Evolutionary conservation across 2,329 filamentous ascomycete species (phyloP).

Genomic region (Nothophoma quercina): DNA sequence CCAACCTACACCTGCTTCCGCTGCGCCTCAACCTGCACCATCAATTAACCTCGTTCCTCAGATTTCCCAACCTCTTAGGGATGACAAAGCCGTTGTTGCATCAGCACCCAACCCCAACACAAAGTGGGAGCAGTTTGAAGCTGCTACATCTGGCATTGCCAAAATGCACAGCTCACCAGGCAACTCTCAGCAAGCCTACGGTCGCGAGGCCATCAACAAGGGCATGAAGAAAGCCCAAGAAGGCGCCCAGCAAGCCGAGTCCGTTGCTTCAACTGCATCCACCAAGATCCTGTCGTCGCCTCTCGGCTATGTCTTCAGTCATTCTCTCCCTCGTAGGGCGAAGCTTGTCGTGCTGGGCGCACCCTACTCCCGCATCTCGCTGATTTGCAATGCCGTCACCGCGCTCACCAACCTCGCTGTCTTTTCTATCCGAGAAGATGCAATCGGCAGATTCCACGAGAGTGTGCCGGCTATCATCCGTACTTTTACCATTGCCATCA

Average conservation of each 20-base stretch:
- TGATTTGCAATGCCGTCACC: conserved; percentile 64
- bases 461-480: conserved; percentile 79
- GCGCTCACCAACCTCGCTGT: conserved; percentile 74
- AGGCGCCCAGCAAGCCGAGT: conserved; percentile 37
- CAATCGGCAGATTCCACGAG: conserved; percentile 83
- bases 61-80: conserved; percentile 58
- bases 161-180: conserved; percentile 47
- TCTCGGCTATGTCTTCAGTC: conserved; percentile 73
- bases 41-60: conserved; percentile 58
- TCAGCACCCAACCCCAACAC: conserved; percentile 49
- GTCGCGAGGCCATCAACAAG: conserved; percentile 43
- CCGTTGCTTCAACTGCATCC: conserved; percentile 35
- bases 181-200: conserved; percentile 47
- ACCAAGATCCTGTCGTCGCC: conserved; percentile 51
- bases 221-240: conserved; percentile 44
- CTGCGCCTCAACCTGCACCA: conserved; percentile 29
- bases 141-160: conserved; percentile 53
- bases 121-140: conserved; percentile 35
- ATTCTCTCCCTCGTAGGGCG: conserved; percentile 71
- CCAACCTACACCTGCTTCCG: conserved; percentile 20
- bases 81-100: conserved; percentile 57
- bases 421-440: conserved; percentile 79
- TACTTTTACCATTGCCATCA: conserved; percentile 73
- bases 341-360: conserved; percentile 74
- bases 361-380: conserved; percentile 69